Conservation (phyloP, 2,329 filamentous ascomycete genomes). For the Phoma sp. region DNA sequence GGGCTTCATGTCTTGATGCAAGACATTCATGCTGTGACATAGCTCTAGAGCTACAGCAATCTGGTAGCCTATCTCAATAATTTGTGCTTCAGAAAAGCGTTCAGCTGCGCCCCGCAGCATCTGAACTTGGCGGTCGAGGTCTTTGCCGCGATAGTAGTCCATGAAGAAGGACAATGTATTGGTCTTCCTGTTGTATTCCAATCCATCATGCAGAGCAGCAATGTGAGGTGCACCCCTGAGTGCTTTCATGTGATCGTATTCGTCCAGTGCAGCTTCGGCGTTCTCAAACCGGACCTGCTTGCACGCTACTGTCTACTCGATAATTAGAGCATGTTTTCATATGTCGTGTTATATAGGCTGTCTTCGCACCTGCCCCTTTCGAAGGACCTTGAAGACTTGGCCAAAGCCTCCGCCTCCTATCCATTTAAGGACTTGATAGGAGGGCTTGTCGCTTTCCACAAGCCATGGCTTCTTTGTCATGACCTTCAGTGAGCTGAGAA, state of each 20-base stretch:
- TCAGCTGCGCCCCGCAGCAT: not conserved
- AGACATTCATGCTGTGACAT: not conserved
- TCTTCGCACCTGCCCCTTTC: not conserved
- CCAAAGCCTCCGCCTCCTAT: not conserved
- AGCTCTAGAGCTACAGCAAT: not conserved
- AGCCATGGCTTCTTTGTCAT: not conserved
- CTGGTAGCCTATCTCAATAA: not conserved
- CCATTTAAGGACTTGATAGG: constrained; percentile 1
- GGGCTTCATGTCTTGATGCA: constrained; percentile 1
- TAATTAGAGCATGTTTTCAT: not conserved
- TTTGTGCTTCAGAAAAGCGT: not conserved
- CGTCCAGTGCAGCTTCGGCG: not conserved
- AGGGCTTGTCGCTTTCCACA: not conserved
- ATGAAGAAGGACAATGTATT: not conserved
- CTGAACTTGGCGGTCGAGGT: not conserved
- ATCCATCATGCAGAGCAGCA: not conserved
- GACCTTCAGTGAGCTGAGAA: too few species aligned
- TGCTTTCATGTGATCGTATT: constrained; percentile 2
- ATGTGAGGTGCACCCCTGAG: not conserved
- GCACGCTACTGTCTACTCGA: not conserved
- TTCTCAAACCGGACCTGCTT: not conserved
- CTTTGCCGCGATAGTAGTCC: not conserved
- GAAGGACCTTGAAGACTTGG: not conserved
- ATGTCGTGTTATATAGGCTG: not conserved
- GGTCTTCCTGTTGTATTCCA: not conserved